A percentile compares a stretch with the other conserved stretches of the same genome.
Evolutionary conservation across 441 rosid species (phyloP).

Genomic region (Euphorbia schlechtendalii): DNA sequence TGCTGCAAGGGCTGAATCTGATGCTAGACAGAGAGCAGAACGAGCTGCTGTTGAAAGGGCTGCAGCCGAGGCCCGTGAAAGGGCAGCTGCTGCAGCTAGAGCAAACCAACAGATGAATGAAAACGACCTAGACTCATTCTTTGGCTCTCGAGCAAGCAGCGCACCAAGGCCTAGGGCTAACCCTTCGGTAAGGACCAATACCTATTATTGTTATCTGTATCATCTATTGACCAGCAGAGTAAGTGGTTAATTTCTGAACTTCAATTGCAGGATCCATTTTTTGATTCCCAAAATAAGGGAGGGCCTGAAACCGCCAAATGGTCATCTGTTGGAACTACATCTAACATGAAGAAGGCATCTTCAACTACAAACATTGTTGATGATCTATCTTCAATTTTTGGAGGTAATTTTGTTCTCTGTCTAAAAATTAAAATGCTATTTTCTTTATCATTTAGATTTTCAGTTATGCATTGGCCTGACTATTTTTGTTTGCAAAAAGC

Average conservation of each 20-base stretch:
- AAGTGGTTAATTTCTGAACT: slow-evolving; percentile 20
- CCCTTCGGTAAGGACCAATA: slow-evolving; percentile 45
- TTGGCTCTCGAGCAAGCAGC: slow-evolving; percentile 71
- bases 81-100: slow-evolving; percentile 74
- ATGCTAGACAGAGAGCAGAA: slow-evolving; percentile 50
- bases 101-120: slow-evolving; percentile 58
- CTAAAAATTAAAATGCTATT: background rate
- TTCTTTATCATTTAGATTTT: background rate
- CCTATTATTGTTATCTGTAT: slow-evolving; percentile 12
- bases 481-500: slow-evolving; percentile 36
- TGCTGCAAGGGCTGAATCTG: slow-evolving; percentile 32
- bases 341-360: slow-evolving; percentile 70
- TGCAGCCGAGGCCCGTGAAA: slow-evolving; percentile 46
- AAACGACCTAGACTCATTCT: slow-evolving; percentile 75
- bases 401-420: slow-evolving; percentile 37
- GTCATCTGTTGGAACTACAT: slow-evolving; percentile 51
- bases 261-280: slow-evolving; percentile 60
- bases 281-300: slow-evolving; percentile 45
- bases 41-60: slow-evolving; percentile 49
- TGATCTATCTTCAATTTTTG: slow-evolving; percentile 84
- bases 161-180: slow-evolving; percentile 76
- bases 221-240: slow-evolving; percentile 4
- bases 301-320: slow-evolving; percentile 52
- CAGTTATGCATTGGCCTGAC: slow-evolving; percentile 21
- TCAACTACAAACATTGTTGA: slow-evolving; percentile 70